Percentiles rank a stretch among this genome's conserved stretches.
phyloP scores from a whole-genome alignment of 768 basidiomycete species.

The Goffeauzyma gilvescens region DNA sequence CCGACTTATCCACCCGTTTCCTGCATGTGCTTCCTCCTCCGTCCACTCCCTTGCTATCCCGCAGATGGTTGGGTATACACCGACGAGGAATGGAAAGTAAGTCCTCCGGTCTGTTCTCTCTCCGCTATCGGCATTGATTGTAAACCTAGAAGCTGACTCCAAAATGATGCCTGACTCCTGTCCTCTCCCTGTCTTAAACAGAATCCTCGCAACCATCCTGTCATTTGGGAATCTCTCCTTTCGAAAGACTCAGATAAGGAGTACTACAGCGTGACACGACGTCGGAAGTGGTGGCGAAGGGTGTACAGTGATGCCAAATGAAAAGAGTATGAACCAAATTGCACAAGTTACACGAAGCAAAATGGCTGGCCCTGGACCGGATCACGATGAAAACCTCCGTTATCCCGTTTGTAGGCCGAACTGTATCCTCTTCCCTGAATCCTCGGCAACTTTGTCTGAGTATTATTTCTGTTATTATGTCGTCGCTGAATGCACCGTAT shows the following conservation, averaged over 20 bases:
- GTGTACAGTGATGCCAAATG: too few relatives aligned
- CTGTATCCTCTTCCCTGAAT: too few relatives aligned
- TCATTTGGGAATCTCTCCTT: not conserved
- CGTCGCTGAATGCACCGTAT: too few relatives aligned
- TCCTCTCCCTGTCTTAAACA: not conserved
- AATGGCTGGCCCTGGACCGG: too few relatives aligned
- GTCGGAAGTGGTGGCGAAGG: slow-evolving; percentile 27
- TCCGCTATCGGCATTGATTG: not conserved
- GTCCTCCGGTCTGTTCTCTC: too few relatives aligned
- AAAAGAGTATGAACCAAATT: too few relatives aligned
- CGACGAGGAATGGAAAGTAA: slow-evolving; percentile 30
- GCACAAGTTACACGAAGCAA: too few relatives aligned
- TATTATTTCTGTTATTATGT: too few relatives aligned
- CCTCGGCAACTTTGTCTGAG: too few relatives aligned
- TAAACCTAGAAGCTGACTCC: not conserved
- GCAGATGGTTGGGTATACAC: slow-evolving; percentile 29
- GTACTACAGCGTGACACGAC: slow-evolving; percentile 16
- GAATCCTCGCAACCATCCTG: not conserved
- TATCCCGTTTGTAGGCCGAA: too few relatives aligned
- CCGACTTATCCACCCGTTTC: not conserved
- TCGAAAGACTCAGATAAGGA: slow-evolving; percentile 13
- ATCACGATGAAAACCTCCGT: too few relatives aligned
- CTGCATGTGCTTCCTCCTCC: not conserved
- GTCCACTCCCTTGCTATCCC: not conserved
- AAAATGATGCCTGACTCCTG: not conserved